A percentile compares a stretch with the other conserved stretches of the same genome.
Evolutionary conservation across 441 rosid genomes (phyloP).

Genomic region (Populus hybrid): DNA sequence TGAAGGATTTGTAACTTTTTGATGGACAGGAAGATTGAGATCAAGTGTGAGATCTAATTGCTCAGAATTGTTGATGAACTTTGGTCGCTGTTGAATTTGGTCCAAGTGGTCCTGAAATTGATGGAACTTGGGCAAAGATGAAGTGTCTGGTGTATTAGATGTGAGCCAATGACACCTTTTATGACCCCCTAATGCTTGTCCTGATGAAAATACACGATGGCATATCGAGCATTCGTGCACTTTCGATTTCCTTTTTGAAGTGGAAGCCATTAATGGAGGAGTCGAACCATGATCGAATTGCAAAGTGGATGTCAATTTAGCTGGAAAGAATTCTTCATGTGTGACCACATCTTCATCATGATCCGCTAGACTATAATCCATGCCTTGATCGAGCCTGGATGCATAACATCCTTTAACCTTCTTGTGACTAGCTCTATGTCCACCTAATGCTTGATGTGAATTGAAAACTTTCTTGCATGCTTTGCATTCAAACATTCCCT

Average conservation of each 20-base stretch:
- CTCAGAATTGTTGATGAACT: conserved; percentile 27
- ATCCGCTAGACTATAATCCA: conserved; percentile 41
- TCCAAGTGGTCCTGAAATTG: conserved; percentile 44
- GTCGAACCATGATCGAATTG: conserved; percentile 37
- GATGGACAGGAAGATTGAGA: conserved; percentile 46
- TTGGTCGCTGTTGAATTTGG: conserved; percentile 43
- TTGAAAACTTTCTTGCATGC: conserved; percentile 94
- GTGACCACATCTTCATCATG: conserved; percentile 56
- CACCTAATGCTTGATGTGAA: conserved; percentile 98
- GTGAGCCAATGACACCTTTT: conserved; percentile 97
- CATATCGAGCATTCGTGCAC: conserved; percentile 91
- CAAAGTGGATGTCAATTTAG: conserved; percentile 31
- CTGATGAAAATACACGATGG: conserved; percentile 80
- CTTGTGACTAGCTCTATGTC: conserved; percentile 98
- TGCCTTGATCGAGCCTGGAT: conserved; percentile 45
- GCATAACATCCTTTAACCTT: conserved; percentile 99
- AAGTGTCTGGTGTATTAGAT: conserved; percentile 50
- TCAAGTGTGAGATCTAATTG: conserved; percentile 47
- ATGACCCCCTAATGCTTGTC: conserved; percentile 95
- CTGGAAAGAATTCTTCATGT: conserved; percentile 33
- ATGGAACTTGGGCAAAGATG: conserved; percentile 45
- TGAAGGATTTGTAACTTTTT: conserved; percentile 14
- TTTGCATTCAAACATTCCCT: conserved; percentile 80
- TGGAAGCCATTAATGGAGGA: conserved; percentile 21
- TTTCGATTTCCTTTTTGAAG: conserved; percentile 62